These are phyloP conservation scores for Colletotrichum tofieldiae DNA, from an alignment of 2,329 filamentous ascomycete species.

Conservation along the genomic window DNA sequence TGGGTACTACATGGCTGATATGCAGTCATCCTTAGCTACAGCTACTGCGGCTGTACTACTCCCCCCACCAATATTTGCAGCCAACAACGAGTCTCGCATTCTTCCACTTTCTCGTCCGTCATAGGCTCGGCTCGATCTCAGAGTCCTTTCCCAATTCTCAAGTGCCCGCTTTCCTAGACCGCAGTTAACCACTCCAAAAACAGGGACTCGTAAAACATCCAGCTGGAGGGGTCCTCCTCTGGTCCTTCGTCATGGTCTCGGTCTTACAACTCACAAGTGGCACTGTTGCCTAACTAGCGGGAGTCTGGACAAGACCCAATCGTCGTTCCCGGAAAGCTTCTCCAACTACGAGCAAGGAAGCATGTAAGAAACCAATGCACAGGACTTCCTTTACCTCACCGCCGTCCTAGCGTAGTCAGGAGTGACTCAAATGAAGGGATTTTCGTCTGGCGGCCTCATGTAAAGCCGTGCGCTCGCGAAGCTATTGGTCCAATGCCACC, in stretches of 20 bases:
- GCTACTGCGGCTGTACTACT: background rate
- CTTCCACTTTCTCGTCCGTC: background rate
- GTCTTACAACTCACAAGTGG: background rate
- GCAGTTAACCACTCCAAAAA: background rate
- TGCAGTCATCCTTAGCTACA: slow-evolving; percentile 7
- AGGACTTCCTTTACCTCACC: background rate
- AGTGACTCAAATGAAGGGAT: slow-evolving; percentile 18
- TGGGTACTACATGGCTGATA: background rate
- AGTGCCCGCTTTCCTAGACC: background rate
- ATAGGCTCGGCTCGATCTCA: background rate
- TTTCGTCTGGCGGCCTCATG: slow-evolving; percentile 10
- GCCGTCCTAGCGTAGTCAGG: slow-evolving; percentile 6
- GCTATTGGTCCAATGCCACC: background rate
- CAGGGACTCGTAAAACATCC: background rate
- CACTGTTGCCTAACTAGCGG: slow-evolving; percentile 14
- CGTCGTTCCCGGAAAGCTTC: background rate
- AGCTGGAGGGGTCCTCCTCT: background rate
- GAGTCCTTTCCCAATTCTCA: background rate
- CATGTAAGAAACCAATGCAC: background rate
- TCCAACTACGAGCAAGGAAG: background rate
- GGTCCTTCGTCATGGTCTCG: slow-evolving; percentile 1
- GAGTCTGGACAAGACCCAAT: background rate
- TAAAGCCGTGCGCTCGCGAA: background rate
- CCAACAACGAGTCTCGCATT: background rate
- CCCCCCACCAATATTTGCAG: background rate